Percentiles rank a stretch among this genome's conserved stretches.
phyloP scores from a whole-genome alignment of 2,329 filamentous ascomycete species.

The Trichoderma atroviride region DNA sequence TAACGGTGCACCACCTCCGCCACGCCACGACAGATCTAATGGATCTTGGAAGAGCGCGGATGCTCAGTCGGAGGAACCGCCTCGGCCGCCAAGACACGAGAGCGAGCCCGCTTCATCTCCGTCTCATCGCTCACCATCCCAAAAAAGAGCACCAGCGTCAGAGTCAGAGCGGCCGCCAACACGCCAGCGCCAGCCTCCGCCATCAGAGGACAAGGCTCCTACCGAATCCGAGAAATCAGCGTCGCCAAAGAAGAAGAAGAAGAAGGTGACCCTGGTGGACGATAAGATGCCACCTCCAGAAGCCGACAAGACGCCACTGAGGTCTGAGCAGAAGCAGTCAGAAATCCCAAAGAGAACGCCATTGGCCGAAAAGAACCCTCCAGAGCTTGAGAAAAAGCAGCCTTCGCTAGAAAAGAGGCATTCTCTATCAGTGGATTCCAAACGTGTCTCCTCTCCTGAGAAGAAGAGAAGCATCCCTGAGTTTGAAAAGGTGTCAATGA shows the following conservation, averaged over 20 bases:
- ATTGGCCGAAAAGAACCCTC: not conserved
- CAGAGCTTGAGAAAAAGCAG: constrained; percentile 4
- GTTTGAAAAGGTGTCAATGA: not conserved
- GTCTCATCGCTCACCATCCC: constrained; percentile 25
- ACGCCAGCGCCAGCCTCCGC: constrained; percentile 32
- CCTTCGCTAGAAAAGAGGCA: constrained; percentile 3
- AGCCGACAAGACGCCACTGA: constrained; percentile 12
- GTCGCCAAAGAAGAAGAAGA: constrained; percentile 27
- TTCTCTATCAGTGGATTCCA: not conserved
- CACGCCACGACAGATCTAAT: constrained; percentile 25
- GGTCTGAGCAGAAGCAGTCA: constrained; percentile 4
- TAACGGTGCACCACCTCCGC: constrained; percentile 18
- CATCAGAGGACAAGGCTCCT: constrained; percentile 26
- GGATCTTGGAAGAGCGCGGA: constrained; percentile 12
- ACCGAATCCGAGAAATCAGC: constrained; percentile 32
- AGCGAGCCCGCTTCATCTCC: constrained; percentile 7
- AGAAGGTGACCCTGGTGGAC: not conserved
- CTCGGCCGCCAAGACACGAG: constrained; percentile 11
- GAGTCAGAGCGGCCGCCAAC: constrained; percentile 29
- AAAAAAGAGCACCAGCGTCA: constrained; percentile 17
- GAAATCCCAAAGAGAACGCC: constrained; percentile 1
- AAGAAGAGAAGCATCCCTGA: constrained; percentile 13
- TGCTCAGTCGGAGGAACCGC: constrained; percentile 7
- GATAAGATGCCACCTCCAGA: constrained; percentile 7
- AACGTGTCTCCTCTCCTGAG: not conserved